phyloP scores from a whole-genome alignment of 257 asterid genomes.

The Anisodus acutangulus region DNA sequence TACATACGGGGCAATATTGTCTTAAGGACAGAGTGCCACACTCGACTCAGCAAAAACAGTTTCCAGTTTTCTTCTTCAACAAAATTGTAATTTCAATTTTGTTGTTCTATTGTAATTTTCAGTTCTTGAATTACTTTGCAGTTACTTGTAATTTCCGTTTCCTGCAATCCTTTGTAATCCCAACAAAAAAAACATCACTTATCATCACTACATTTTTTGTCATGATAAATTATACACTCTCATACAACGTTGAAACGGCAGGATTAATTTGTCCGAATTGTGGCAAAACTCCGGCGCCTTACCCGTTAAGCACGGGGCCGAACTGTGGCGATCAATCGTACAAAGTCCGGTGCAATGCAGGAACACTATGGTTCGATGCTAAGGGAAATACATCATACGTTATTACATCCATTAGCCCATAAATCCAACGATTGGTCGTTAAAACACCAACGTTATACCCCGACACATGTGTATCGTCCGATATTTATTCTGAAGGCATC shows the following conservation, averaged over 20 bases:
- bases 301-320: slow-evolving; percentile 61
- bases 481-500: slow-evolving; percentile 47
- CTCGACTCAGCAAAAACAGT: too few species aligned
- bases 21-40: too few species aligned
- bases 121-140: too few species aligned
- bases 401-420: slow-evolving; percentile 36
- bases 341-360: slow-evolving; percentile 44
- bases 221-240: not conserved
- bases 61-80: too few species aligned
- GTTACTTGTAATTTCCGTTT: too few species aligned
- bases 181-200: too few species aligned
- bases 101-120: too few species aligned
- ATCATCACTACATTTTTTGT: not conserved
- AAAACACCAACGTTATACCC: slow-evolving; percentile 42
- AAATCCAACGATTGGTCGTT: slow-evolving; percentile 45
- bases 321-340: slow-evolving; percentile 60
- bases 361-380: slow-evolving; percentile 39
- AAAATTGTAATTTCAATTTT: too few species aligned
- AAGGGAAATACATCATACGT: slow-evolving; percentile 30
- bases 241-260: not conserved
- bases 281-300: slow-evolving; percentile 57
- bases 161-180: too few species aligned
- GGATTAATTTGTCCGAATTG: slow-evolving; percentile 49
- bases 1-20: too few species aligned
- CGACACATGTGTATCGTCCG: slow-evolving; percentile 50